These are phyloP conservation scores for Termitomyces sp. DNA, from an alignment of 768 basidiomycete genomes.

Conservation along the genomic window DNA sequence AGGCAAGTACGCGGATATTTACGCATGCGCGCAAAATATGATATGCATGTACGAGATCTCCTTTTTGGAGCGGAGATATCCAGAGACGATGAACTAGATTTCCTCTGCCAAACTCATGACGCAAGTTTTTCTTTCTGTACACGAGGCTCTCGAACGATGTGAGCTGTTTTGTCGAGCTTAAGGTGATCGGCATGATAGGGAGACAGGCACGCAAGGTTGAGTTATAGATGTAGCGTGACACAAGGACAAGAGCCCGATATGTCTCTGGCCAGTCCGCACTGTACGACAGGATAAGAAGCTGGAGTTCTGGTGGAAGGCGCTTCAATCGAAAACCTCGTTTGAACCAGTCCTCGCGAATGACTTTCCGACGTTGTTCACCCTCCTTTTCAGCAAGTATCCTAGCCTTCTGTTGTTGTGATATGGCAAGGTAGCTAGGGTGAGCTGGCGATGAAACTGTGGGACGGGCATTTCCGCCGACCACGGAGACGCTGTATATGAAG, in stretches of 20 bases:
- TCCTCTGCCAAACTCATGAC: background rate
- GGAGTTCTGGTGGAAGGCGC: conserved; percentile 27
- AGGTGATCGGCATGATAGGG: conserved; percentile 26
- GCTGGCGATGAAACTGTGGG: background rate
- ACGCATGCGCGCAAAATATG: conserved; percentile 25
- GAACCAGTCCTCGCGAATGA: conserved; percentile 10
- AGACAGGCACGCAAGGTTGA: conserved; percentile 27
- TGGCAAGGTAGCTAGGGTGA: conserved; percentile 14
- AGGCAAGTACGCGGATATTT: conserved; percentile 25
- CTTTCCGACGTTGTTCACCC: conserved; percentile 16
- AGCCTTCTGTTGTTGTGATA: conserved; percentile 14
- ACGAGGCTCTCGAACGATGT: conserved; percentile 21
- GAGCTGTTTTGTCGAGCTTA: conserved; percentile 26
- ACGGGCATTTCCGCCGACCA: conserved; percentile 7
- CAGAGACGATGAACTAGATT: conserved; percentile 25
- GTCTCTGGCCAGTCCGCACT: conserved; percentile 24
- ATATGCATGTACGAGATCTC: conserved; percentile 9
- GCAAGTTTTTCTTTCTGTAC: conserved; percentile 5
- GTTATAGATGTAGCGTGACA: conserved; percentile 25
- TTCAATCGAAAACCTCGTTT: conserved; percentile 20
- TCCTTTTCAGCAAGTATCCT: conserved; percentile 15
- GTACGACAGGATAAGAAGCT: conserved; percentile 22
- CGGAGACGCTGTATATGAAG: conserved; percentile 12
- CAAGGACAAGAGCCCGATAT: conserved; percentile 26
- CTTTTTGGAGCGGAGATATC: conserved; percentile 25